A percentile compares a stretch with the other conserved stretches of the same genome.
Conservation (phyloP, 208 protist genomes). For the Wallacemonas sp. region DNA sequence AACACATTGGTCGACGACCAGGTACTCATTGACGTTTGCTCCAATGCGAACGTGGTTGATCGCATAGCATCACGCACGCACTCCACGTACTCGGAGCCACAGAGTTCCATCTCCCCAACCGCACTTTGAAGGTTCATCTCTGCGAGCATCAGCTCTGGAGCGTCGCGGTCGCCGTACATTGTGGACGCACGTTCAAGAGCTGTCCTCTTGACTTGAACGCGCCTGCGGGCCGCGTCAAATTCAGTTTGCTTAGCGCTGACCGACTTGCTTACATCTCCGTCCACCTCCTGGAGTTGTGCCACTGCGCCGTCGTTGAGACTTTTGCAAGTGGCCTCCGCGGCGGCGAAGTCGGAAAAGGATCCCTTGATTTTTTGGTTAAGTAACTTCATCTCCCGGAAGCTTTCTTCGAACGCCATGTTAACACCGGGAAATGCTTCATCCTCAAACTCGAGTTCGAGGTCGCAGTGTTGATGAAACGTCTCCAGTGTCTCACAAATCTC, state of each 20-base stretch:
- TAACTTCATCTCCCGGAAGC: conserved; percentile 27
- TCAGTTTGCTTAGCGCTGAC: conserved; percentile 38
- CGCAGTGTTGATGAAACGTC: conserved; percentile 52
- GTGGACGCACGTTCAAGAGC: conserved; percentile 8
- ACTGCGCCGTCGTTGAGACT: conserved; percentile 31
- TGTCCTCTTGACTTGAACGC: conserved; percentile 35
- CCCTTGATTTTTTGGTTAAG: conserved; percentile 25
- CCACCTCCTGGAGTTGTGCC: conserved; percentile 30
- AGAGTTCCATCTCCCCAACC: not conserved
- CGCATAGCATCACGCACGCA: conserved; percentile 38
- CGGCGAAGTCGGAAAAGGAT: conserved; percentile 26
- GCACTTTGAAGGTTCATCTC: conserved; percentile 25
- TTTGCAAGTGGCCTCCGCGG: conserved; percentile 21
- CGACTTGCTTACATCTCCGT: conserved; percentile 22
- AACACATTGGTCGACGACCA: conserved; percentile 72
- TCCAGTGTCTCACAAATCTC: conserved; percentile 29
- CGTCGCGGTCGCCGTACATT: conserved; percentile 5
- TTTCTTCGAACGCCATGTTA: conserved; percentile 13
- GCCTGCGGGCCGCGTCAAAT: conserved; percentile 47
- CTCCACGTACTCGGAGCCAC: conserved; percentile 28
- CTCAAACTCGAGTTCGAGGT: conserved; percentile 36
- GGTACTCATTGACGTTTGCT: conserved; percentile 68
- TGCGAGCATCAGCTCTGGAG: conserved; percentile 14
- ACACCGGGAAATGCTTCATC: conserved; percentile 8
- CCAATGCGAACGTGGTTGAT: conserved; percentile 47